Base-by-base conservation (phyloP, 1,284 basidiomycete genomes). In the Phylloboletellus chloephorus region DNA sequence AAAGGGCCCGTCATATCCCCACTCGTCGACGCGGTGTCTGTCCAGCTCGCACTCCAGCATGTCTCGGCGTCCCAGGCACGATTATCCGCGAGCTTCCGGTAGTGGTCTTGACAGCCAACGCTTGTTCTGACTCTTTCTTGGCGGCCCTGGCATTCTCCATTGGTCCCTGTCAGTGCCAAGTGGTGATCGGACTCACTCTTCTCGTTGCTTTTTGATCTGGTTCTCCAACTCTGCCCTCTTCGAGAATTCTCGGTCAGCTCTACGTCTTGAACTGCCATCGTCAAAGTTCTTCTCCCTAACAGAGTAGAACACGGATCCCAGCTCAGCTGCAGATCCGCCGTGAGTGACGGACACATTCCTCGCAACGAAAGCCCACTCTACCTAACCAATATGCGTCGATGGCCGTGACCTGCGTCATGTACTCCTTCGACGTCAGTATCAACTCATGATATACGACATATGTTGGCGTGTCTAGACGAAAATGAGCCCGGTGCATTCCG, bases 381-480 rank as follows among this genome's bases (percentile, higher is more conserved):
- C 86, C 89, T 23, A 97, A 76, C 93, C 94, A 97, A 64, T 92
- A 91, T 3, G 93, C 83, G 58, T 97, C 91, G 41, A 97, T 88
- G 0, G 93, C 83, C 1, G 94, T 96, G 11, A 98, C 93, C 60
- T 92, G 90, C 15, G 91, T 94, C 91, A 96, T 95, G 66, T 97
- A 95, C 68, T 94, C 82, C 67, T 89, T 95, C 19, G 89, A 92
- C 3, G 92, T 96, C 52, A 95, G 71, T 46, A 96, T 93, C 35
- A 95, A 75, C 60, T 98, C 94, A 58, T 98, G 95, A 61, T 97
- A 98, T 22, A 99, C 81, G 25, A 98, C 88, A 62, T 96, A 98
- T 34, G 93, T 88, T 6, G 96, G 96, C 22, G 91, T 95, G 64
- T 93, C 88, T 91, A 55, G 5, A 48, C 21, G 25, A 19, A 41